Evolutionary conservation across 352 stramenopile species (phyloP).

Genomic region (Phytophthora crassamura): DNA sequence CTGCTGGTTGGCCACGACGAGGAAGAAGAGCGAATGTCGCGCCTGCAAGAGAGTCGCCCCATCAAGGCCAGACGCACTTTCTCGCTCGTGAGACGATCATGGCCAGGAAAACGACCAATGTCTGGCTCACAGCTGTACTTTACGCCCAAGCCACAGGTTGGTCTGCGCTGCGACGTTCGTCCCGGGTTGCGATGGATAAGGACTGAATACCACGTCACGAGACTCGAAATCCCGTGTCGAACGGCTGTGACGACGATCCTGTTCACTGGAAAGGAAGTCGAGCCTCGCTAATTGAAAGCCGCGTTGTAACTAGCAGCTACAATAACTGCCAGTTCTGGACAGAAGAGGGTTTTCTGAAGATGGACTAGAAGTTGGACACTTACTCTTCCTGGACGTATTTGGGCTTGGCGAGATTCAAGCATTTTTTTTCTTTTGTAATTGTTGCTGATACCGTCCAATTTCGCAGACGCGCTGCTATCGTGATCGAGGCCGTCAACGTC

Average conservation of each 20-base stretch:
- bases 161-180: slow-evolving; percentile 1
- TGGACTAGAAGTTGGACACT: slow-evolving; percentile 4
- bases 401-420: not conserved
- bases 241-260: too few species aligned
- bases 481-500: slow-evolving; percentile 52
- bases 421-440: not conserved
- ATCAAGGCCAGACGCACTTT: slow-evolving; percentile 32
- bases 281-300: not conserved
- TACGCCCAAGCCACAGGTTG: slow-evolving; percentile 11
- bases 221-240: not conserved
- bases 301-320: not conserved
- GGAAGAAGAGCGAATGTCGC: slow-evolving; percentile 1
- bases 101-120: slow-evolving; percentile 4
- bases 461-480: slow-evolving; percentile 36
- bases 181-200: slow-evolving; percentile 21
- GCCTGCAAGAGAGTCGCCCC: slow-evolving; percentile 11
- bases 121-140: slow-evolving; percentile 27
- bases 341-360: slow-evolving; percentile 13
- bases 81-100: slow-evolving; percentile 11
- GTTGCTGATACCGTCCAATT: not conserved
- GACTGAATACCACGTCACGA: slow-evolving; percentile 7
- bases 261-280: too few species aligned
- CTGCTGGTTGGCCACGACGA: slow-evolving; percentile 3
- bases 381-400: slow-evolving; percentile 11
- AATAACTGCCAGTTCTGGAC: slow-evolving; percentile 9